A percentile compares a stretch with the other conserved stretches of the same genome.
phyloP scores from a whole-genome alignment of 192 early-diverging fungal genomes.

The Coemansia sp. region DNA sequence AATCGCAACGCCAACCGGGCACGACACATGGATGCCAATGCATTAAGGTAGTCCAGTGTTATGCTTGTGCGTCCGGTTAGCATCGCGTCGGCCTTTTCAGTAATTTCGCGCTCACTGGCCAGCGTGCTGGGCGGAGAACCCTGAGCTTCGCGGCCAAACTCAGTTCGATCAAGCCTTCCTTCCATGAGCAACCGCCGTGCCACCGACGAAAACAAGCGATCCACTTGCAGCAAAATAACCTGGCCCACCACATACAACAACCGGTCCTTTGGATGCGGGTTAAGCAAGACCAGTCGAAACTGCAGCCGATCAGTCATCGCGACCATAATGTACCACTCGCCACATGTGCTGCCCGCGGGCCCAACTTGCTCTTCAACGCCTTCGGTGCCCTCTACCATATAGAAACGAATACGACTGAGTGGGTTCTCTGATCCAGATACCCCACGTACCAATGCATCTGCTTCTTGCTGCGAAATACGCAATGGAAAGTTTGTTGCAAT shows the following conservation, averaged over 20 bases:
- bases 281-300: conserved; percentile 47
- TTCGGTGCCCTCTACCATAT: conserved; percentile 51
- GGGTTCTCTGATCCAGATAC: conserved; percentile 31
- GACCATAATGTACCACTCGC: conserved; percentile 54
- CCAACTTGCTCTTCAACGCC: conserved; percentile 35
- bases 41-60: conserved; percentile 50
- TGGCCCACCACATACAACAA: conserved; percentile 41
- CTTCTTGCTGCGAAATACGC: conserved; percentile 47
- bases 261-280: conserved; percentile 27
- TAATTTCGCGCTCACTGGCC: conserved; percentile 27
- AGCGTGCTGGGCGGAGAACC: neutral
- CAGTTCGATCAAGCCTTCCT: conserved; percentile 9
- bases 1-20: conserved; percentile 49
- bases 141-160: neutral
- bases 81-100: conserved; percentile 41
- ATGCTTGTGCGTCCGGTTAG: conserved; percentile 48
- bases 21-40: conserved; percentile 42
- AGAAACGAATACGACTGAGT: conserved; percentile 43
- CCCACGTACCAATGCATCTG: conserved; percentile 39
- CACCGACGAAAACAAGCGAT: conserved; percentile 50
- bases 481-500: conserved; percentile 37
- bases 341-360: conserved; percentile 12
- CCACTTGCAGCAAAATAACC: conserved; percentile 46
- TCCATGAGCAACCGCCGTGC: conserved; percentile 39
- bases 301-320: conserved; percentile 51